Evolutionary conservation across 2,329 filamentous ascomycete genomes (phyloP), one percentile per base, ranked within the genome.

Genomic region (Ophiostoma sp.): DNA sequence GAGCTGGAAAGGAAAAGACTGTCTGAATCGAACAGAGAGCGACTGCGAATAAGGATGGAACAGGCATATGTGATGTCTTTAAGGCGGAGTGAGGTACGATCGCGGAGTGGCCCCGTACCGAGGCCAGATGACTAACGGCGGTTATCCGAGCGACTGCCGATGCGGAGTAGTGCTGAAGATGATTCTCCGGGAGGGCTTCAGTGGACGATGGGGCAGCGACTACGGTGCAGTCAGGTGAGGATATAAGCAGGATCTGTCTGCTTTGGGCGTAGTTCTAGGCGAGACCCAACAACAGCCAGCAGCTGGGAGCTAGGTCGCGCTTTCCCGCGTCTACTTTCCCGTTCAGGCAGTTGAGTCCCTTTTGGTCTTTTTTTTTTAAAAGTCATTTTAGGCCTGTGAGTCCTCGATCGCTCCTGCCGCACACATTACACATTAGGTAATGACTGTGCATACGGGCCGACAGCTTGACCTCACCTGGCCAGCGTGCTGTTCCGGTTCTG

Each of bases 61-160:
- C 5, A 52, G 18, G 18, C 47, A 55, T 27, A 14, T n/a, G 5
- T 5, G 18, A 11, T 9, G 49, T 55, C 49, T 55, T 55, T 6
- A 55, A 44, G 3, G 27, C 45, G 9, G 55, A 60, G 27, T 27
- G 27, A 27, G 44, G 49, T n/a, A 49, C 45, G 41, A 44, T 60
- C 27, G 55, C 55, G 55, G 55, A 60, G 27, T 60, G 18, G 12
- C 27, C 27, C 55, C 55, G 27, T 60, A 55, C 40, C 14, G 40
- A 64, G 41, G 40, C 36, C 40, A 42, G 41, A 44, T 64, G 45
- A n/a, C 58, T 42, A 55, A 65, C 44, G 65, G 55, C 49, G 27
- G 27, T 69, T 67, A 49, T 67, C 68, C 68, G 66, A 68, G 38
- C 66, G 66, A 69, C 52, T 69, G 68, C 68, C 68, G 68, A 66